Conservation (phyloP, 441 rosid genomes). For the Raphanus hybrid region DNA sequence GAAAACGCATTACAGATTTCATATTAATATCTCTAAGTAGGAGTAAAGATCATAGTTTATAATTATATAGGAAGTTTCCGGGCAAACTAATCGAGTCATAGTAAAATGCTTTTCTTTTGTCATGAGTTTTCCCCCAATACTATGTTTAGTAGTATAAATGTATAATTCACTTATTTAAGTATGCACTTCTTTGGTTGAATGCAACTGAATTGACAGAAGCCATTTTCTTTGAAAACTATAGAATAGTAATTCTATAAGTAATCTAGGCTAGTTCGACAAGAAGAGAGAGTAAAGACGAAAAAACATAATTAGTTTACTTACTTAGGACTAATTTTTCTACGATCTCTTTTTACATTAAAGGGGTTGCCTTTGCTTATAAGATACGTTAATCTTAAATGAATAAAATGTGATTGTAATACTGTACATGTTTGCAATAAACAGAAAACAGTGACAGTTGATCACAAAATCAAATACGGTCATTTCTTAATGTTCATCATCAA, state of each 20-base stretch:
- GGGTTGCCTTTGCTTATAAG: neutral
- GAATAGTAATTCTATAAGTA: neutral
- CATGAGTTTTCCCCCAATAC: neutral
- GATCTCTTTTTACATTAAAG: neutral
- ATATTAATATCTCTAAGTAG: neutral
- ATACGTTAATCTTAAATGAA: neutral
- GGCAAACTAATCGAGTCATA: neutral
- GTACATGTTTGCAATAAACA: neutral
- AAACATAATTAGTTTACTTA: neutral
- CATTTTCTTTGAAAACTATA: neutral
- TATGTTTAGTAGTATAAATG: neutral
- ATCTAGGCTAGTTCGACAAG: neutral
- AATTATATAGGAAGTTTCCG: neutral
- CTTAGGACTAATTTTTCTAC: neutral
- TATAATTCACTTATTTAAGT: neutral
- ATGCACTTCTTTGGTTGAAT: neutral
- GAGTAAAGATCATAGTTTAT: neutral
- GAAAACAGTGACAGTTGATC: neutral
- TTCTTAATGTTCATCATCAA: neutral
- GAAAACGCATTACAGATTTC: neutral
- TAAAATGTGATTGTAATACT: neutral
- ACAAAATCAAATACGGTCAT: neutral
- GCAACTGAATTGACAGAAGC: neutral
- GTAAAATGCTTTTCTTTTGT: neutral
- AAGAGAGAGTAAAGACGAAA: neutral